Base-by-base conservation (phyloP, 805 yeast genomes). In the Zygosaccharomyces siamensis region DNA sequence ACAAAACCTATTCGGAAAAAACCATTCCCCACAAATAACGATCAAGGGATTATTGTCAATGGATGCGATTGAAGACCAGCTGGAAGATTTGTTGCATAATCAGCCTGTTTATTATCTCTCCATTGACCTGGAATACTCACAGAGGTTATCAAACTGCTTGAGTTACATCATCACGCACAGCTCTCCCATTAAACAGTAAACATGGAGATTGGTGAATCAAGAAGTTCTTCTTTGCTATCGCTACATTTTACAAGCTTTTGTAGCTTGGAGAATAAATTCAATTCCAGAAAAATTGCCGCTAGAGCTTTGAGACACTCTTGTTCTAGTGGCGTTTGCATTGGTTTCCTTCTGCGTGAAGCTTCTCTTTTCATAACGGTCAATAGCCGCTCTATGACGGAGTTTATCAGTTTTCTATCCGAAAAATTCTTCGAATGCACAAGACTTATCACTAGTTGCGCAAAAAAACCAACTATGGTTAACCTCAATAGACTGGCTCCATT, bases 201-300 rank as follows among this genome's bases (percentile, higher is more conserved):
- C 20, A 45, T 39, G 5, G 49, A 30, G 24, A 41, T 50, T 23
- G 51, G 30, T 21, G 45, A 26, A 14, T 11, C 16, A 4, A 47
- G 24, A 14, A 51, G 26, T 31, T 23, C 27, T n/a, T 38, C 39
- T 16, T 36, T 39, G 8, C 18, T 23, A 26, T n/a, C 12, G 33
- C 43, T 40, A 11, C 46, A 41, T 8, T 39, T n/a, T 21, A 31
- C 28, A 23, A 46, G 30, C 7, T 18, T 39, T 3, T 37, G 39
- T 5, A 43, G 24, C 23, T 50, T 48, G 7, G 46, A 18, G n/a
- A 23, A 18, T 18, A 31, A 45, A 28, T 46, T 51, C 24, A 52
- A 49, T 26, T 59, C 60, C 7, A 63, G 23, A 26, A 45, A 54
- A 12, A 64, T 50, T 23, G 53, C 58, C 10, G 56, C 55, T 32